Evolutionary conservation across 148 eudicot genomes (phyloP), one percentile per base, ranked within the genome.

Genomic region (Camellia sinensis): DNA sequence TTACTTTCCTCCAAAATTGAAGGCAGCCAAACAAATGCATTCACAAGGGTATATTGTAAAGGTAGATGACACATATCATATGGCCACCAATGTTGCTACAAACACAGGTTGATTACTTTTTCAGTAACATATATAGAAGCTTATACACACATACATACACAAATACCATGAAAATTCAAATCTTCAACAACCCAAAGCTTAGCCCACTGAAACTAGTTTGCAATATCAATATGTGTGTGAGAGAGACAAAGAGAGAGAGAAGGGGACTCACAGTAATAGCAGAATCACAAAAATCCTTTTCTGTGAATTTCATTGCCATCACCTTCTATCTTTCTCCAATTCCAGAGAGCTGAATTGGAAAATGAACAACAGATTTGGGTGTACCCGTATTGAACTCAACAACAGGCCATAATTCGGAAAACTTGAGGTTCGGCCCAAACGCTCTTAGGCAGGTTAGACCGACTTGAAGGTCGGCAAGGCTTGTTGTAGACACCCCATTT

Each of bases 261-360:
- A 62, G 40, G 52, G 53, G 76, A 54, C 88, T 80, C 84, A 94
- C 98, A 29, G 89, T 86, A 71, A 91, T 79, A 74, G 92, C 94
- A 87, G 90, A 85, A 83, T 95, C 97, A 76, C 97, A 84, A 64
- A 95, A 95, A 82, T 90, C 89, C 81, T 95, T 95, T 4, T 93
- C 90, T 21, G 92, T 91, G 81, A 89, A 95, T 81, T 93, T 97
- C 21, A 89, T n/a, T 79, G 84, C 87, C 84, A 84, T 86, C 85
- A 11, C 70, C 46, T 60, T 67, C 37, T 29, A 29, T 29, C 74
- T 44, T 53, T 19, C 72, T 46, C 82, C 87, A 46, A 7, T 46
- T 46, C 50, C 50, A 29, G 37, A 29, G 37, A 29, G 37, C 37
- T 29, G 37, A 29, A 29, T 29, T 29, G 37, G 37, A 29, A 29